phyloP scores from a whole-genome alignment of 1,139 yeast species.

The Hyphopichia khmerensis region DNA sequence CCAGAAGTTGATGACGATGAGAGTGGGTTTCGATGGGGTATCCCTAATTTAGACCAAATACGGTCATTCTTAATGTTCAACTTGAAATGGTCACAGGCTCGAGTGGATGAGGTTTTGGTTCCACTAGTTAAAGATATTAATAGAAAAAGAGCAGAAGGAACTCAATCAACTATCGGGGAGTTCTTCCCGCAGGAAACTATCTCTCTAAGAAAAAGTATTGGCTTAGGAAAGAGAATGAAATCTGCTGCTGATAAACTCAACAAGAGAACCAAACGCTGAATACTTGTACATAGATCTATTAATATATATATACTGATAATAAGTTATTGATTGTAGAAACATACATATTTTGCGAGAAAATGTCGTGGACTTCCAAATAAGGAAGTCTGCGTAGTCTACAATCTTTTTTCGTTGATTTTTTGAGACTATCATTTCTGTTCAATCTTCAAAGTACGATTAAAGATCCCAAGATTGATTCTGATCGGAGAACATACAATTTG shows the following conservation, averaged over 20 bases:
- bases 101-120: slow-evolving; percentile 81
- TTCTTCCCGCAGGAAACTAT: slow-evolving; percentile 56
- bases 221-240: slow-evolving; percentile 58
- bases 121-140: slow-evolving; percentile 85
- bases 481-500: too few species aligned
- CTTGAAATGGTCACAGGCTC: slow-evolving; percentile 80
- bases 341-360: background rate
- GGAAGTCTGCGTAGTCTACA: slow-evolving; percentile 7
- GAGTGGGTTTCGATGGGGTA: slow-evolving; percentile 85
- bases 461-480: too few species aligned
- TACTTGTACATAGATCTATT: too few species aligned
- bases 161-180: slow-evolving; percentile 57
- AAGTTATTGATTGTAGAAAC: too few species aligned
- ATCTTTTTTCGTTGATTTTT: background rate
- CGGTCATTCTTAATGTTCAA: slow-evolving; percentile 65
- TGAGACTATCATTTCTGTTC: background rate
- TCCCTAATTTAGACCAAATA: slow-evolving; percentile 78
- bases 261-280: slow-evolving; percentile 10
- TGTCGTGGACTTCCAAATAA: slow-evolving; percentile 5
- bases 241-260: slow-evolving; percentile 56
- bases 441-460: background rate
- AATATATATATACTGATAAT: too few species aligned
- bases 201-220: slow-evolving; percentile 43
- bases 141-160: slow-evolving; percentile 51
- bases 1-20: slow-evolving; percentile 86